Percentiles rank a stretch among this genome's conserved stretches.
phyloP scores from a whole-genome alignment of 257 asterid genomes.

The Nicotiana sylvestris region DNA sequence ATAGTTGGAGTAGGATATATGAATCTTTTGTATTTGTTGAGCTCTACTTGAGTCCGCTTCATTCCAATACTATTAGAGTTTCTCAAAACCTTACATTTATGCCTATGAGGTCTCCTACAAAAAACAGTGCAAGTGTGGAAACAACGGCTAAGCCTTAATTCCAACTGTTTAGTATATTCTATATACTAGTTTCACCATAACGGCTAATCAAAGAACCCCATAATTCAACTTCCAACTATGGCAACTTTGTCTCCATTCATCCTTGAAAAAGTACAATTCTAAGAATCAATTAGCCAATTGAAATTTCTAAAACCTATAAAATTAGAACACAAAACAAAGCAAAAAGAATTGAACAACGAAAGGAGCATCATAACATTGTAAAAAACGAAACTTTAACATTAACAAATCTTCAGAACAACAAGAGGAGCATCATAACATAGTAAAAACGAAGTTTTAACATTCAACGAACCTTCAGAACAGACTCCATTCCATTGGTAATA shows the following conservation, averaged over 20 bases:
- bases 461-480: constrained; percentile 77
- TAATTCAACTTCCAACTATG: not conserved
- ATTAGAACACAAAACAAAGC: not conserved
- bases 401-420: constrained; percentile 63
- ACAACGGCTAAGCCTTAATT: not conserved
- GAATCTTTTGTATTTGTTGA: not conserved
- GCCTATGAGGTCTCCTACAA: not conserved
- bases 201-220: not conserved
- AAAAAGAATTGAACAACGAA: not conserved
- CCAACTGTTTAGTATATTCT: not conserved
- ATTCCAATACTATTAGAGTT: not conserved
- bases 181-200: not conserved
- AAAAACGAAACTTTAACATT: not conserved
- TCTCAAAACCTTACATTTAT: not conserved
- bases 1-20: not conserved
- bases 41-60: not conserved
- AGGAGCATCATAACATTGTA: not conserved
- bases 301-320: not conserved
- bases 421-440: not conserved
- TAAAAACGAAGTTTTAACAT: constrained; percentile 9
- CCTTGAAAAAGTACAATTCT: not conserved
- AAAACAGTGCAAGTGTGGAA: not conserved
- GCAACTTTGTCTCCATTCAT: not conserved
- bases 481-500: constrained; percentile 83
- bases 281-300: not conserved